Conservation (phyloP, 345 rosid species). For the Odontarrhena argentea region DNA sequence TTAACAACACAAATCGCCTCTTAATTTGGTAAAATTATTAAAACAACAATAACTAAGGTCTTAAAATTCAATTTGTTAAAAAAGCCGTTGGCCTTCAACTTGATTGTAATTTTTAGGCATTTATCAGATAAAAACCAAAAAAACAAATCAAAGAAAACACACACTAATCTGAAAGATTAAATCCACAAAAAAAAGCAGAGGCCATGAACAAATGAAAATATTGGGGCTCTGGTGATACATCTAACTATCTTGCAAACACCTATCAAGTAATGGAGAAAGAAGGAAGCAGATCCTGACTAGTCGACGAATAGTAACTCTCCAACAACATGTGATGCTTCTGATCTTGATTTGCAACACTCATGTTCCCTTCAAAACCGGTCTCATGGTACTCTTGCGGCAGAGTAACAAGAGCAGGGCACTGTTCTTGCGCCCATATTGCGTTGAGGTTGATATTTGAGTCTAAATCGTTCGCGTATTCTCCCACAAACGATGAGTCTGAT, state of each 20-base stretch:
- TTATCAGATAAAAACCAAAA: too few species aligned
- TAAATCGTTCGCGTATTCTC: slow-evolving; percentile 30
- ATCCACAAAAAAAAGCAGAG: neutral
- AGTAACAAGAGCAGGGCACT: slow-evolving; percentile 27
- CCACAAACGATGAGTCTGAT: slow-evolving; percentile 42
- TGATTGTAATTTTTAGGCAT: too few species aligned
- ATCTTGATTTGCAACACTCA: slow-evolving; percentile 8
- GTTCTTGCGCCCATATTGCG: slow-evolving; percentile 12
- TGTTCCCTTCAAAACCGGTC: slow-evolving; percentile 6
- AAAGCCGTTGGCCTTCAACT: too few species aligned
- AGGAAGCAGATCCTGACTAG: neutral
- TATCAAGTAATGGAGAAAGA: slow-evolving; percentile 17
- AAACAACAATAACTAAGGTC: too few species aligned
- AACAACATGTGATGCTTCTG: slow-evolving; percentile 13
- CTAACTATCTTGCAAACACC: neutral
- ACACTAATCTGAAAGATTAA: slow-evolving; percentile 14
- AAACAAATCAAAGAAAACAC: neutral
- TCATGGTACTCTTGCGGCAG: slow-evolving; percentile 22
- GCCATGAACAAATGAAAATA: neutral
- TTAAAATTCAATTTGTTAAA: too few species aligned
- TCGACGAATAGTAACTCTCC: slow-evolving; percentile 4
- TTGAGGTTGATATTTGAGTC: slow-evolving; percentile 4
- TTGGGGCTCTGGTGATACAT: slow-evolving; percentile 2
- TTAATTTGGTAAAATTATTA: too few species aligned
- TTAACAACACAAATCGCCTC: too few species aligned